Base-by-base conservation (phyloP, 306 rosid genomes). In the Acacia acuminata region DNA sequence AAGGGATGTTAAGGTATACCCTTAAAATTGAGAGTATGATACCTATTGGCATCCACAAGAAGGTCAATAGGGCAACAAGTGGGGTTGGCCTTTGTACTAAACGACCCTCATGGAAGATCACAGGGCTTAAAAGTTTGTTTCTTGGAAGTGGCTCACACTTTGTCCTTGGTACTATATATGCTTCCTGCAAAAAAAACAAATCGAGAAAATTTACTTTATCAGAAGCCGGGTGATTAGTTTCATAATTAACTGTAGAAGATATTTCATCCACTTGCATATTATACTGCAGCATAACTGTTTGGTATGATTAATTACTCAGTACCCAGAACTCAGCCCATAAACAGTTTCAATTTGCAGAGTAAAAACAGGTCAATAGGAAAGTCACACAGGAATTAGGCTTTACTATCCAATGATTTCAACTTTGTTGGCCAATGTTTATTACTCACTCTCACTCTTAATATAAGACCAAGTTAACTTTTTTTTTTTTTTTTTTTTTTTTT, bases 41-140 rank as follows among this genome's bases (percentile, higher is more conserved):
- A 4, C 99, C 96, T 78, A 96, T 92, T 44, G 99, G 99, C 19
- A 96, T 75, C 99, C 99, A 96, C 78, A 94, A 58, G 77, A 91
- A 96, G 63, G 94, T 89, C 36, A 94, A 81, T 3, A 96, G 89
- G 36, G 94, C 88, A 45, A 79, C 87, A 8, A 91, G 81, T 19
- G 98, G 98, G 12, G 99, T 96, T 61, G 99, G 98, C 68, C 97
- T 88, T 15, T 91, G 98, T 17, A 83, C 98, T 30, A 96, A 84
- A 25, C 99, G 90, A 68, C 99, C 99, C 19, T 96, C 99, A 43
- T 96, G 99, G 20, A 96, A 96, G 63, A 96, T 94, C 17, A 94
- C 68, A 20, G 97, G 97, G 71, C 97, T 92, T 48, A 92, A 73
- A 53, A 96, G 97, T 87, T 94, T 86, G 85, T 87, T 92, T 86